Percentiles rank a stretch among this genome's conserved stretches.
Evolutionary conservation across 2,329 filamentous ascomycete genomes (phyloP).

Genomic region (Arthrobotrys sphaeroides): DNA sequence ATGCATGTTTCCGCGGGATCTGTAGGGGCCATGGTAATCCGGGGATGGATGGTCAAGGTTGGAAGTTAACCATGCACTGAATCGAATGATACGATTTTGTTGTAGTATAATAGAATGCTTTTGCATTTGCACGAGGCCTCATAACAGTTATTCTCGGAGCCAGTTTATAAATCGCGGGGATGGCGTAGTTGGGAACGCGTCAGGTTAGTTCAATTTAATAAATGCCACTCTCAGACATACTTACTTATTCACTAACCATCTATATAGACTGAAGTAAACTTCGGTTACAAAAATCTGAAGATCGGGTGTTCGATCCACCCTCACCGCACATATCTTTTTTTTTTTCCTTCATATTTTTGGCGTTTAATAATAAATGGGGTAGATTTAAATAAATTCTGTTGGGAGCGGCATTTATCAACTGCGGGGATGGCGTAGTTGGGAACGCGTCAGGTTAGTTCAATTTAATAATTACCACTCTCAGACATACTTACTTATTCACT

Average conservation of each 20-base stretch:
- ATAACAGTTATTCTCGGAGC: too few relatives aligned
- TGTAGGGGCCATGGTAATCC: too few relatives aligned
- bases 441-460: constrained; percentile 1
- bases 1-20: too few relatives aligned
- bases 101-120: too few relatives aligned
- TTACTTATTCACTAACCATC: background rate
- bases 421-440: constrained; percentile 16
- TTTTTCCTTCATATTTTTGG: constrained; percentile 4
- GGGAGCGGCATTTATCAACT: background rate
- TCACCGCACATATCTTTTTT: constrained; percentile 25
- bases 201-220: background rate
- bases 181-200: constrained; percentile 13
- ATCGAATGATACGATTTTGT: too few relatives aligned
- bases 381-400: too few relatives aligned
- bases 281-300: constrained; percentile 2
- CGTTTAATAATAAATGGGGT: too few relatives aligned
- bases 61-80: too few relatives aligned
- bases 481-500: too few relatives aligned
- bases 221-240: background rate
- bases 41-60: too few relatives aligned
- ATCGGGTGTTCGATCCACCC: constrained; percentile 27
- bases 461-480: background rate
- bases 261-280: background rate
- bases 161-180: background rate
- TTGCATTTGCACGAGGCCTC: too few relatives aligned